Evolutionary conservation across 1,139 yeast species (phyloP).

Genomic region (Kodamaea anthophila): DNA sequence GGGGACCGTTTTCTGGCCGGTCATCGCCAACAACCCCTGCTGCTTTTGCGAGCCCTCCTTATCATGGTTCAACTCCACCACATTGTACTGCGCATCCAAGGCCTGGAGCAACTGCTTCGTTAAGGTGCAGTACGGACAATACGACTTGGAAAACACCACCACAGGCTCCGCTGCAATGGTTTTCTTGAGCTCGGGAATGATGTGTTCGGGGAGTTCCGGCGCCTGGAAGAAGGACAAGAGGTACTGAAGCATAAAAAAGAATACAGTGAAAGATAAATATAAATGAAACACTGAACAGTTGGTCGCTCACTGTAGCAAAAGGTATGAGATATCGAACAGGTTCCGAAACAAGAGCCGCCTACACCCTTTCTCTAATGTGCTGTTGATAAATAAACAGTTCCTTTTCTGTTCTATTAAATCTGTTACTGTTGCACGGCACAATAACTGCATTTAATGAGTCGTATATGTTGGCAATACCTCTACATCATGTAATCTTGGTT

Average conservation of each 20-base stretch:
- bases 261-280: no score
- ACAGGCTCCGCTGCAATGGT: slow-evolving; percentile 15
- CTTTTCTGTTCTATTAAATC: no score
- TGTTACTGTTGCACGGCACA: neutral
- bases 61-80: slow-evolving; percentile 20
- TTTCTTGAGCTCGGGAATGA: slow-evolving; percentile 14
- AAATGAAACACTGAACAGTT: no score
- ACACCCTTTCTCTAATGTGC: no score
- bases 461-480: no score
- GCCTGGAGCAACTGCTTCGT: slow-evolving; percentile 18
- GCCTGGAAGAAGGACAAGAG: slow-evolving; percentile 10
- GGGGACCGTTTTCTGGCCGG: slow-evolving; percentile 17
- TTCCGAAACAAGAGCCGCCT: no score
- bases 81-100: slow-evolving; percentile 13
- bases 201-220: slow-evolving; percentile 14
- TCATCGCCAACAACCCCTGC: slow-evolving; percentile 11
- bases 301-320: no score
- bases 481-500: no score
- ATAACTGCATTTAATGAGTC: no score
- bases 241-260: slow-evolving; percentile 9
- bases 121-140: slow-evolving; percentile 24
- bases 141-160: slow-evolving; percentile 22
- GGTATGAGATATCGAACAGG: no score
- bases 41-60: slow-evolving; percentile 15
- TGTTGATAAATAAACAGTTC: no score